A percentile compares a stretch with the other conserved stretches of the same genome.
Conservation (phyloP, 179 eudicot genomes). For the Silene vulgaris region DNA sequence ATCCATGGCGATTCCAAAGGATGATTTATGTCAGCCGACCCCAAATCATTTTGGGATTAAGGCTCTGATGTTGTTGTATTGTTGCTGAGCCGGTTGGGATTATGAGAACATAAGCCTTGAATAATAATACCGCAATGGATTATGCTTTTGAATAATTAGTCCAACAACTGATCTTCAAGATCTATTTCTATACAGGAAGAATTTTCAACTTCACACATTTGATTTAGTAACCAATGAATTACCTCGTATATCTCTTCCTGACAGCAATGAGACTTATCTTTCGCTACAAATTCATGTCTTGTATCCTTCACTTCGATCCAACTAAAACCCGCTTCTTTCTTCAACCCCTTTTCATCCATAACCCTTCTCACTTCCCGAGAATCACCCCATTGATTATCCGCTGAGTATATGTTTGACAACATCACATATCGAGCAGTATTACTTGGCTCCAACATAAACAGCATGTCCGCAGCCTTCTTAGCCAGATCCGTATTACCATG, state of each 20-base stretch:
- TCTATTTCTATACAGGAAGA: conserved; percentile 24
- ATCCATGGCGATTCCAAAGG: too few species aligned
- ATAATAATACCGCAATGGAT: not conserved
- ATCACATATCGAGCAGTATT: conserved; percentile 65
- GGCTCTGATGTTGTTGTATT: too few species aligned
- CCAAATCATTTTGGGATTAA: too few species aligned
- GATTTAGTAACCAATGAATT: conserved; percentile 47
- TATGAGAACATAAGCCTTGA: not conserved
- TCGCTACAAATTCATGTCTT: conserved; percentile 50
- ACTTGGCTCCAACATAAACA: conserved; percentile 53
- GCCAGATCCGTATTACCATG: conserved; percentile 56
- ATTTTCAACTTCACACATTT: conserved; percentile 44
- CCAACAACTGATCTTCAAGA: conserved; percentile 23
- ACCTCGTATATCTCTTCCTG: conserved; percentile 39
- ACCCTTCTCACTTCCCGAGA: conserved; percentile 41
- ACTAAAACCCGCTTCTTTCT: conserved; percentile 61
- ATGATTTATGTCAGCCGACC: too few species aligned
- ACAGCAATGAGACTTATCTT: conserved; percentile 36
- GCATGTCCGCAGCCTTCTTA: conserved; percentile 42
- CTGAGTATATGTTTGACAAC: conserved; percentile 60
- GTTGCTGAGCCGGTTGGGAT: not conserved
- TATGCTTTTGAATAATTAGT: conserved; percentile 12
- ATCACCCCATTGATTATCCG: conserved; percentile 61
- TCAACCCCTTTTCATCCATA: conserved; percentile 47
- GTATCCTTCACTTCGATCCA: conserved; percentile 60